phyloP scores from a whole-genome alignment of 108 stramenopile species.

The Cyclotella baltica region DNA sequence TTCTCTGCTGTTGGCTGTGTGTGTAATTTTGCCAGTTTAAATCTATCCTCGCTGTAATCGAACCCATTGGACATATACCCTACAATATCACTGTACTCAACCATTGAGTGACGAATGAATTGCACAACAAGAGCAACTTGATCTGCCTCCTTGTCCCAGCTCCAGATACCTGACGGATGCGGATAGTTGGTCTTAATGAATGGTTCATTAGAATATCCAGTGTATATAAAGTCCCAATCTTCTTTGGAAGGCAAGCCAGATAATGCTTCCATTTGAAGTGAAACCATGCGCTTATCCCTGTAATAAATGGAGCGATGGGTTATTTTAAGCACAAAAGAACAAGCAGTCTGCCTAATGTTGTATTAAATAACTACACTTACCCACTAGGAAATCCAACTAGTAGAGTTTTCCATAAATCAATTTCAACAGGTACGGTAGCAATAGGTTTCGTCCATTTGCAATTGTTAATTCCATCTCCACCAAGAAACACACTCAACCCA shows the following conservation, averaged over 20 bases:
- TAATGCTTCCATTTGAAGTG: too few species aligned
- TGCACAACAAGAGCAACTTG: too few species aligned
- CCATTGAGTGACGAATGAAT: too few species aligned
- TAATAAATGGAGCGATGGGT: too few species aligned
- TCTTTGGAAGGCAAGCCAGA: too few species aligned
- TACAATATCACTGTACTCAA: not conserved
- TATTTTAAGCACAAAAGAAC: too few species aligned
- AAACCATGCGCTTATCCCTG: too few species aligned
- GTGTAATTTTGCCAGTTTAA: too few species aligned
- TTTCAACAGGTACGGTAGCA: not conserved
- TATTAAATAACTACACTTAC: not conserved
- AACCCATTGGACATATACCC: not conserved
- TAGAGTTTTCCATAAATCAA: not conserved
- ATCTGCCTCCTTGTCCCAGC: conserved; percentile 9
- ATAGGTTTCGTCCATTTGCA: not conserved
- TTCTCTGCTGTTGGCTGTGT: too few species aligned
- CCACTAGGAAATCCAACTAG: not conserved
- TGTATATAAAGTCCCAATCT: not conserved
- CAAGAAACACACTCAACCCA: not conserved
- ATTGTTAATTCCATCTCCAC: not conserved
- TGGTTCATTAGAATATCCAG: not conserved
- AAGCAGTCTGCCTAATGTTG: too few species aligned
- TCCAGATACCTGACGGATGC: conserved; percentile 8
- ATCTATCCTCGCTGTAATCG: too few species aligned
- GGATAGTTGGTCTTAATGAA: conserved; percentile 3